Conservation (phyloP, 768 basidiomycete genomes). For the Agaricus subrufescens region DNA sequence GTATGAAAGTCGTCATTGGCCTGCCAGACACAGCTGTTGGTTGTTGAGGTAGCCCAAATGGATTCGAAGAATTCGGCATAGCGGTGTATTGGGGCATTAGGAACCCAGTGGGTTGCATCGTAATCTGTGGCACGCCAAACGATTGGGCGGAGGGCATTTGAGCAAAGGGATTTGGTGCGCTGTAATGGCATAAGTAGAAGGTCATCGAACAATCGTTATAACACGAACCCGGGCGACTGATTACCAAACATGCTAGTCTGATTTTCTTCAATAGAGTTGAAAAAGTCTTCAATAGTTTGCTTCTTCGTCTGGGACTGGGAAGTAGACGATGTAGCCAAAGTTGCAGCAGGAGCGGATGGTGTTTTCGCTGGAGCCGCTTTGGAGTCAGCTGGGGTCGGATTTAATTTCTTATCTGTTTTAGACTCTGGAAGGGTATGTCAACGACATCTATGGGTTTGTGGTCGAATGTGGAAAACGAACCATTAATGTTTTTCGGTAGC, state of each 20-base stretch:
- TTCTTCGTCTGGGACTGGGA: conserved; percentile 28
- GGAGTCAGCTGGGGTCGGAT: background rate
- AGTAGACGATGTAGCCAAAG: conserved; percentile 13
- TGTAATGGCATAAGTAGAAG: conserved; percentile 34
- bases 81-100: conserved; percentile 43
- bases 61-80: conserved; percentile 39
- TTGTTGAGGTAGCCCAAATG: conserved; percentile 41
- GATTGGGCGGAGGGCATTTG: conserved; percentile 50
- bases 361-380: background rate
- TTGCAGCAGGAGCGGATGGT: conserved; percentile 13
- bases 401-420: background rate
- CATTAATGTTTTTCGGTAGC: background rate
- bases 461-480: background rate
- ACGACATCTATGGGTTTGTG: background rate
- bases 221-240: conserved; percentile 48
- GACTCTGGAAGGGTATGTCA: background rate
- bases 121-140: conserved; percentile 35
- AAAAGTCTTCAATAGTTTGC: conserved; percentile 76
- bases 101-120: conserved; percentile 57
- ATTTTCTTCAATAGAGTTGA: conserved; percentile 79
- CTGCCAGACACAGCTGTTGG: conserved; percentile 23
- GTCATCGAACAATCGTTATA: background rate
- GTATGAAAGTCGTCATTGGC: conserved; percentile 52
- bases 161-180: conserved; percentile 76
- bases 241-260: conserved; percentile 71